Base-by-base conservation (phyloP, 345 rosid genomes). In the Trapa incisa region DNA sequence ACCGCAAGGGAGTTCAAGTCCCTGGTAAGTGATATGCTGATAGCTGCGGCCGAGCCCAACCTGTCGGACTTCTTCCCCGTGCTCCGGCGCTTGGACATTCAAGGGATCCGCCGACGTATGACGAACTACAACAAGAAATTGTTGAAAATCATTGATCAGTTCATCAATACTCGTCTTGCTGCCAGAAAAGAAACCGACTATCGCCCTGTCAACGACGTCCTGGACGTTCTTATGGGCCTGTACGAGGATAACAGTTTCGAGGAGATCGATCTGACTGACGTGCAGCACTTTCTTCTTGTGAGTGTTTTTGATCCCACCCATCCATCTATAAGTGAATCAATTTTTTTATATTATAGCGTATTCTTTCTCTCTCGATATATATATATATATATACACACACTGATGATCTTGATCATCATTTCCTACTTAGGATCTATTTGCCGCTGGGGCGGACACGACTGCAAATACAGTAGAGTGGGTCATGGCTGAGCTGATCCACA, bases 381-480 rank as follows among this genome's bases (percentile, higher is more conserved):
- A 22, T 22, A 22, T 22, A 22, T 22, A 22, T 22, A n/a, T n/a
- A n/a, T n/a, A n/a, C n/a, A n/a, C n/a, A n/a, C n/a, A n/a, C n/a
- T n/a, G n/a, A n/a, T n/a, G n/a, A n/a, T n/a, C n/a, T n/a, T n/a
- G n/a, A n/a, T n/a, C n/a, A n/a, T n/a, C n/a, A n/a, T n/a, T 4
- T 35, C 0, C 39, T 5, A 10, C 61, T 9, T 66, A 83, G 83
- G 86, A 80, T 33, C 29, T 80, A 66, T 80, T 83, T 41, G 10
- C 29, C 17, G 87, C 73, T 1, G 87, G 86, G 1, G 77, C 78
- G 0, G 87, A 85, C 43, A 83, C 86, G 37, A 83, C 73, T 6
- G 14, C 71, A 6, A 66, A 32, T 37, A 73, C 75, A 2, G 3
- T 75, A 0, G 82, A 79, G 42, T 79, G 79, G 82, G 73, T 61